A percentile compares a stretch with the other conserved stretches of the same genome.
phyloP scores from a whole-genome alignment of 768 basidiomycete species.

The Zangia roseola region DNA sequence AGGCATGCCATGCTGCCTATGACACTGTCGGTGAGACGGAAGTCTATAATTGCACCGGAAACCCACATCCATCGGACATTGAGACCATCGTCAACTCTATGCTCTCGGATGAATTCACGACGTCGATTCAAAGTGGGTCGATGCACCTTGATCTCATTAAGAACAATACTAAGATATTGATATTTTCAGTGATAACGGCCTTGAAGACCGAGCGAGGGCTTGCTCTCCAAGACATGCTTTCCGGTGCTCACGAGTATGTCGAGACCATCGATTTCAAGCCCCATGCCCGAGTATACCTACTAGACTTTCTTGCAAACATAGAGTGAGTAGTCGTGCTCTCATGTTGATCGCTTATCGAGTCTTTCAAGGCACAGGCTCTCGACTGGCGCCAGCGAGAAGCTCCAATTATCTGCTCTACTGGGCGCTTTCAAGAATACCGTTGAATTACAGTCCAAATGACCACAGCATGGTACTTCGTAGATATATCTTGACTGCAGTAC shows the following conservation, averaged over 20 bases:
- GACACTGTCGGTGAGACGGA: conserved; percentile 85
- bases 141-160: not conserved
- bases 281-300: conserved; percentile 82
- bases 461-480: not conserved
- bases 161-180: conserved; percentile 5
- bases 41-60: conserved; percentile 96
- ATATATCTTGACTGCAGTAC: not conserved
- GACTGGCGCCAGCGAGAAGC: conserved; percentile 90
- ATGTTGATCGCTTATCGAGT: not conserved
- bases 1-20: conserved; percentile 98
- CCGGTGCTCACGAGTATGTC: conserved; percentile 88
- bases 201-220: conserved; percentile 91
- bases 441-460: conserved; percentile 59
- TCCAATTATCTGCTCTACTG: conserved; percentile 88
- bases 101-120: conserved; percentile 95
- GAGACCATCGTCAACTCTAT: conserved; percentile 92
- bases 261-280: conserved; percentile 84
- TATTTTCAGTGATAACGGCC: conserved; percentile 68
- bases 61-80: conserved; percentile 93
- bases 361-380: conserved; percentile 80
- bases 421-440: conserved; percentile 94
- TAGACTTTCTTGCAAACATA: conserved; percentile 92
- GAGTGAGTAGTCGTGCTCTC: conserved; percentile 59
- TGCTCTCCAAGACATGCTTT: conserved; percentile 90
- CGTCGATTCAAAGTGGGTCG: conserved; percentile 73